phyloP scores from a whole-genome alignment of 768 basidiomycete genomes.

The Lentinula raphanica region DNA sequence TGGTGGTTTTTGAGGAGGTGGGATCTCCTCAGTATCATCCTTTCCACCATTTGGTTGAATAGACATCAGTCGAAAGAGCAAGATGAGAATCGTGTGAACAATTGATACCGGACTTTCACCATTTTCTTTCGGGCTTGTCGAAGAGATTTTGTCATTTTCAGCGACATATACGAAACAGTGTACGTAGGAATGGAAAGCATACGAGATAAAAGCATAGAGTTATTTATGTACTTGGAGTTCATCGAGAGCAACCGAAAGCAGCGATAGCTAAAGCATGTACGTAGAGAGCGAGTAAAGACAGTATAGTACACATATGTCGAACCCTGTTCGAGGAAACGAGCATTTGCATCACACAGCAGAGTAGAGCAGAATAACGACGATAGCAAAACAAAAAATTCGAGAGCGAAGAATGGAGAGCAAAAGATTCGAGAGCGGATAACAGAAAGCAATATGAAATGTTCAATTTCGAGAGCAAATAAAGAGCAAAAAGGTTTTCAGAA shows the following conservation, averaged over 20 bases:
- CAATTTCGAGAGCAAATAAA: slow-evolving; percentile 2
- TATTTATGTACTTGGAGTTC: slow-evolving; percentile 4
- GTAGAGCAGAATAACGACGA: slow-evolving; percentile 6
- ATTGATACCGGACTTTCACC: too few relatives aligned
- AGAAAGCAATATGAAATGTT: slow-evolving; percentile 16
- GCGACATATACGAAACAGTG: not conserved
- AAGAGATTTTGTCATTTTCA: too few relatives aligned
- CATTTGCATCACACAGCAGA: slow-evolving; percentile 1
- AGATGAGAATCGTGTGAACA: too few relatives aligned
- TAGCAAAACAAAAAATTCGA: slow-evolving; percentile 6
- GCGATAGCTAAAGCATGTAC: slow-evolving; percentile 2
- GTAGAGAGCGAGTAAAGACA: not conserved
- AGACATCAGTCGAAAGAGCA: not conserved
- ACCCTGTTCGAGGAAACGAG: not conserved
- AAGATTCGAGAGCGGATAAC: not conserved
- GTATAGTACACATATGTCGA: slow-evolving; percentile 10
- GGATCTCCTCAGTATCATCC: slow-evolving; percentile 56
- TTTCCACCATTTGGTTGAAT: slow-evolving; percentile 17
- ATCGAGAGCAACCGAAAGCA: slow-evolving; percentile 3
- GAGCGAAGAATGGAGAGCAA: slow-evolving; percentile 1
- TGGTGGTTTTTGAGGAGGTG: slow-evolving; percentile 54
- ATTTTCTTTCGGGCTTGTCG: not conserved
- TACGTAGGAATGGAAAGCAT: not conserved
- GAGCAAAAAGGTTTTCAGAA: not conserved
- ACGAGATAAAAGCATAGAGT: slow-evolving; percentile 4